Evolutionary conservation across 495 filamentous ascomycete species (phyloP).

Genomic region (Parathielavia hyrcaniae): DNA sequence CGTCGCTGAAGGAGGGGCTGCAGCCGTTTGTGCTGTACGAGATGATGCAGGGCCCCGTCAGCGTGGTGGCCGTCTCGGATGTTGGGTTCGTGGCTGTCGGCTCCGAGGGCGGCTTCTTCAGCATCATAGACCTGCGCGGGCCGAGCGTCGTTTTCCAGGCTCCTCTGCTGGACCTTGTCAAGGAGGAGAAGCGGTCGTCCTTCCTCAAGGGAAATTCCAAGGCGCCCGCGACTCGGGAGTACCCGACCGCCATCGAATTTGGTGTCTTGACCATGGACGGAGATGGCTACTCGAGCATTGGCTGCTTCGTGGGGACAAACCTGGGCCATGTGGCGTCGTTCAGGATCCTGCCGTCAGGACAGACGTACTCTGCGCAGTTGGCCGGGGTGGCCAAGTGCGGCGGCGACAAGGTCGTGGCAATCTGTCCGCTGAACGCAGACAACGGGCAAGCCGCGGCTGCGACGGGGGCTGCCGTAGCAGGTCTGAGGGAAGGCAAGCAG

Average conservation of each 20-base stretch:
- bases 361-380: constrained; percentile 67
- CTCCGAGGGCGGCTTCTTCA: constrained; percentile 70
- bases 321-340: constrained; percentile 77
- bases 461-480: constrained; percentile 62
- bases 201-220: constrained; percentile 47
- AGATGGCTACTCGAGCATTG: constrained; percentile 90
- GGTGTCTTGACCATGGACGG: constrained; percentile 88
- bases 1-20: constrained; percentile 71
- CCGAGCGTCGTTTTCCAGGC: constrained; percentile 78
- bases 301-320: constrained; percentile 85
- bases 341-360: constrained; percentile 69
- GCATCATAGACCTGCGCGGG: constrained; percentile 79
- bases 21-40: constrained; percentile 74
- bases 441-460: constrained; percentile 69
- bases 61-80: constrained; percentile 72
- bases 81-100: constrained; percentile 87
- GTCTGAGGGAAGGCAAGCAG: constrained; percentile 62
- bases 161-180: constrained; percentile 59
- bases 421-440: constrained; percentile 72
- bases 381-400: constrained; percentile 61
- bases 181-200: constrained; percentile 62
- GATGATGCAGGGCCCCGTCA: constrained; percentile 72
- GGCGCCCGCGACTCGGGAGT: constrained; percentile 51
- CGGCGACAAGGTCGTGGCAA: constrained; percentile 65
- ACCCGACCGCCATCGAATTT: constrained; percentile 75